Conservation (phyloP, 495 filamentous ascomycete genomes). For the Cercophora newfieldiana region DNA sequence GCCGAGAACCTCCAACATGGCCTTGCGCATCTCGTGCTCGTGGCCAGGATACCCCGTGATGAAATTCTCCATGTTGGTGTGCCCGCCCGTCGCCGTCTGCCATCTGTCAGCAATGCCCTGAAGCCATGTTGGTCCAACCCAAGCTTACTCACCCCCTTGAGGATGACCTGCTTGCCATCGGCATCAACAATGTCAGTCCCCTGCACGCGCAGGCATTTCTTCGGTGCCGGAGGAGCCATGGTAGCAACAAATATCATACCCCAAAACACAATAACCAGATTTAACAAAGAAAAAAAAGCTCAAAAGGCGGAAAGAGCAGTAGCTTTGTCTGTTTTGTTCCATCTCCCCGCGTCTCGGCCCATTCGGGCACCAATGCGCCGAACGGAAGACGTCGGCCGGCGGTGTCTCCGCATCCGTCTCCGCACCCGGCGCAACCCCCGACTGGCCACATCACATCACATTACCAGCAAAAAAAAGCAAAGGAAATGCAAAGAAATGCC, state of each 20-base stretch:
- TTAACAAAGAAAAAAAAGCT: not conserved
- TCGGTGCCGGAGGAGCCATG: constrained; percentile 25
- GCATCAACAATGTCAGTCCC: constrained; percentile 49
- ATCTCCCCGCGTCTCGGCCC: not conserved
- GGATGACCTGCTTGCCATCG: constrained; percentile 47
- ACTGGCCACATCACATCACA: constrained; percentile 8
- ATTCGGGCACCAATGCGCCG: constrained; percentile 11
- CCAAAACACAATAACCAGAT: not conserved
- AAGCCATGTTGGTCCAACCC: not conserved
- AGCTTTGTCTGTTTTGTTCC: not conserved
- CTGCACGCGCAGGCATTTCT: constrained; percentile 41
- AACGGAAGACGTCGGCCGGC: not conserved
- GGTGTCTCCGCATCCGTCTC: constrained; percentile 15
- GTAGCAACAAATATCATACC: not conserved
- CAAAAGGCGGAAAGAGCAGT: not conserved
- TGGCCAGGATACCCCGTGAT: constrained; percentile 67
- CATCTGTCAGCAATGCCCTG: not conserved
- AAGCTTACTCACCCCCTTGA: constrained; percentile 42
- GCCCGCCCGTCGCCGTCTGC: constrained; percentile 33
- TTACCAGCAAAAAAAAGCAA: not conserved
- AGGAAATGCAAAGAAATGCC: not conserved
- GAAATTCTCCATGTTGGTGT: constrained; percentile 64
- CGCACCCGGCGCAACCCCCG: constrained; percentile 2
- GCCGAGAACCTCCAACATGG: constrained; percentile 57
- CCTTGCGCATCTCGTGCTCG: constrained; percentile 56